phyloP scores from a whole-genome alignment of 768 basidiomycete genomes.

The Podaxis rugospora region DNA sequence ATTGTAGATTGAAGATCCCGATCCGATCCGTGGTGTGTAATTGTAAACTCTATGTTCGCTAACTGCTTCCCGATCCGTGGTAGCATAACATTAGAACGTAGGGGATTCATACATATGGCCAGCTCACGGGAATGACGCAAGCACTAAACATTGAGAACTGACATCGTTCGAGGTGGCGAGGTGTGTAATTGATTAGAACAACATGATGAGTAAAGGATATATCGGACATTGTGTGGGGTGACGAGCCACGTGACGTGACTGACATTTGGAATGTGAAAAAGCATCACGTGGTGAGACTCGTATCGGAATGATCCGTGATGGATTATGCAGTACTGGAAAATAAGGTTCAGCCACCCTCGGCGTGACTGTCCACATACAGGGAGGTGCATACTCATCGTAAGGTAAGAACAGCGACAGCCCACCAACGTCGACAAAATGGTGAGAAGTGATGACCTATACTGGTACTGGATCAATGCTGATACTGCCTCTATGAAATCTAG shows the following conservation, averaged over 20 bases:
- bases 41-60: background rate
- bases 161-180: background rate
- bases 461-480: slow-evolving; percentile 2
- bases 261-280: background rate
- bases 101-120: background rate
- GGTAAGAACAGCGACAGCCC: slow-evolving; percentile 35
- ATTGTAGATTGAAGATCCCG: background rate
- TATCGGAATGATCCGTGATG: slow-evolving; percentile 23
- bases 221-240: background rate
- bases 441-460: slow-evolving; percentile 16
- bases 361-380: slow-evolving; percentile 22
- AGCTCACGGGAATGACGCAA: background rate
- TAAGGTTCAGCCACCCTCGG: slow-evolving; percentile 38
- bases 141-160: background rate
- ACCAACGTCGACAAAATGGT: slow-evolving; percentile 39
- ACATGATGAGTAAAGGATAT: background rate
- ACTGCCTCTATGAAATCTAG: slow-evolving; percentile 31
- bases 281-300: background rate
- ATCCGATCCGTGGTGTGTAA: background rate
- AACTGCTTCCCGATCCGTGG: background rate
- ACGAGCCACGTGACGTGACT: background rate
- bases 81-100: background rate
- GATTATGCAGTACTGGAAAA: slow-evolving; percentile 30
- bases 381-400: slow-evolving; percentile 20
- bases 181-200: background rate